Percentiles rank a stretch among this genome's conserved stretches.
These are phyloP conservation scores for Wickerhamomyces sp. DNA, from an alignment of 1,139 yeast species.

Conservation along the genomic window DNA sequence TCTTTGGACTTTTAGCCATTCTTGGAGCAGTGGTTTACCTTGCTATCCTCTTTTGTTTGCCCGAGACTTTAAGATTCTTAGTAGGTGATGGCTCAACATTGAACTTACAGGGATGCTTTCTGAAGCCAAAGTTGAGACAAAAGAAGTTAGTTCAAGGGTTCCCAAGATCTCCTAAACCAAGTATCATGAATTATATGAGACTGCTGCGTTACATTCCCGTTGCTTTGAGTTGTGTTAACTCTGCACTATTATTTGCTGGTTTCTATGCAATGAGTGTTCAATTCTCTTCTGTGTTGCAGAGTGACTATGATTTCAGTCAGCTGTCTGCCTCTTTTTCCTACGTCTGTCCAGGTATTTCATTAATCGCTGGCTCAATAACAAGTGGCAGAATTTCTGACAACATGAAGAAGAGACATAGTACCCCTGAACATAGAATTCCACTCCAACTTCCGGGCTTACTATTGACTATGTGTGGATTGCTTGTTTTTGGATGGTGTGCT, in stretches of 20 bases:
- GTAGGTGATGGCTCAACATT: conserved; percentile 46
- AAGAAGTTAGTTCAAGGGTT: conserved; percentile 27
- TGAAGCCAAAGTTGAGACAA: conserved; percentile 31
- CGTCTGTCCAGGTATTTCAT: conserved; percentile 49
- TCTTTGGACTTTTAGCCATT: conserved; percentile 48
- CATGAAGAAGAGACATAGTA: conserved; percentile 28
- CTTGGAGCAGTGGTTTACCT: conserved; percentile 37
- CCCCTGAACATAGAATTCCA: conserved; percentile 44
- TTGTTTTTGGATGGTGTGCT: conserved; percentile 54
- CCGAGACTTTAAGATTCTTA: conserved; percentile 50
- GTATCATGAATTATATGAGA: conserved; percentile 32
- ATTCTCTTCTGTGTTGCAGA: conserved; percentile 37
- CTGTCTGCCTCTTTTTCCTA: conserved; percentile 43
- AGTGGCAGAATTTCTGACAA: conserved; percentile 50
- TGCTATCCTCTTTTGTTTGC: conserved; percentile 39
- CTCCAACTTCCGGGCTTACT: conserved; percentile 43
- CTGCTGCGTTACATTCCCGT: conserved; percentile 42
- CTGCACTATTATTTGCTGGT: conserved; percentile 49
- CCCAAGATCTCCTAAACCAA: conserved; percentile 48
- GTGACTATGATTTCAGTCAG: conserved; percentile 33
- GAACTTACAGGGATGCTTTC: conserved; percentile 21
- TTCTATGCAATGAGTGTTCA: conserved; percentile 54
- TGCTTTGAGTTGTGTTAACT: conserved; percentile 41
- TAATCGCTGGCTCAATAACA: conserved; percentile 44
- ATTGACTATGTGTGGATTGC: conserved; percentile 40